These are phyloP conservation scores for Debaryomyces udenii DNA, from an alignment of 1,139 yeast genomes.

Conservation along the genomic window DNA sequence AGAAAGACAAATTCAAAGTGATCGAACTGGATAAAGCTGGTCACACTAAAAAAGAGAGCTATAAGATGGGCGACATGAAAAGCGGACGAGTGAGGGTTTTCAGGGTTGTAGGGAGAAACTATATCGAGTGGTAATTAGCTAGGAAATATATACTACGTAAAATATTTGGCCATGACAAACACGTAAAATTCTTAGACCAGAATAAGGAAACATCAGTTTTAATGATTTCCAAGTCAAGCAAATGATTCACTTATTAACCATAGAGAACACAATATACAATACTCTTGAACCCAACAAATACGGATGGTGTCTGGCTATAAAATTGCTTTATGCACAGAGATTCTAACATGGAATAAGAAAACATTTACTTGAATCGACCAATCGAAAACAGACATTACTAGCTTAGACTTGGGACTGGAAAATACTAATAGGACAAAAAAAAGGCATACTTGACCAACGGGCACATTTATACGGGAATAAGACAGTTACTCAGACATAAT, in stretches of 20 bases:
- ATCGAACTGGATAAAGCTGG: conserved; percentile 62
- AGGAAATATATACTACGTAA: neutral
- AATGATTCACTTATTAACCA: conserved; percentile 6
- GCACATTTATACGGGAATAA: neutral
- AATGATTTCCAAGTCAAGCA: conserved; percentile 4
- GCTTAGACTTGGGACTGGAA: neutral
- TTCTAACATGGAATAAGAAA: conserved; percentile 2
- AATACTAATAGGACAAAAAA: no score
- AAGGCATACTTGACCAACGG: neutral
- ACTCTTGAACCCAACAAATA: conserved; percentile 3
- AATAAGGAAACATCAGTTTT: conserved; percentile 12
- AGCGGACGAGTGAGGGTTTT: conserved; percentile 80
- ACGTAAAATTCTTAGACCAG: conserved; percentile 16
- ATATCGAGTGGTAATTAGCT: conserved; percentile 14
- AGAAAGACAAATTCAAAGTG: conserved; percentile 76
- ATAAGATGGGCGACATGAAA: conserved; percentile 71
- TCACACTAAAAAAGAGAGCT: conserved; percentile 60
- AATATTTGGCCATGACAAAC: conserved; percentile 6
- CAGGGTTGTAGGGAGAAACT: conserved; percentile 41
- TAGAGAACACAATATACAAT: conserved; percentile 6
- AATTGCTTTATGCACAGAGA: conserved; percentile 6
- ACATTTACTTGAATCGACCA: conserved; percentile 1
- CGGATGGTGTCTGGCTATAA: neutral
- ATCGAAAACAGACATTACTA: neutral
- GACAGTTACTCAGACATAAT: no score